These are phyloP conservation scores for Oemleria cerasiformis DNA, from an alignment of 306 rosid species.

Conservation along the genomic window DNA sequence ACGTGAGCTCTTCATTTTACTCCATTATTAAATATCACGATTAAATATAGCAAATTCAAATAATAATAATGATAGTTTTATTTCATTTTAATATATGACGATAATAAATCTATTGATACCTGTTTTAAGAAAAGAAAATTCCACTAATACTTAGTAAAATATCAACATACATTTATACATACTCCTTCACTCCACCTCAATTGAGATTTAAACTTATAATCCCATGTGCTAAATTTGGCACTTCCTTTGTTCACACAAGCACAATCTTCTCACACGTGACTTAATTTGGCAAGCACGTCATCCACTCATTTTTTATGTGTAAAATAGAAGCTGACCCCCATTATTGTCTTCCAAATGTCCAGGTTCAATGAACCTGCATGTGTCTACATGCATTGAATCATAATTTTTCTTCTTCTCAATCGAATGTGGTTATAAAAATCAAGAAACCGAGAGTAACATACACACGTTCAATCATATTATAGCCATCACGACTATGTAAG, in stretches of 20 bases:
- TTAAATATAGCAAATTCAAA: no score
- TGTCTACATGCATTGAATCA: slow-evolving; percentile 43
- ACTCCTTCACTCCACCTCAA: no score
- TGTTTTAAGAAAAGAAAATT: no score
- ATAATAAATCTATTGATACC: no score
- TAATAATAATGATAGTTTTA: no score
- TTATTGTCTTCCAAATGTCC: slow-evolving; percentile 13
- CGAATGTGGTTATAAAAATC: background rate
- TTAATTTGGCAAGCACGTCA: background rate
- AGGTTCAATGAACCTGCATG: slow-evolving; percentile 47
- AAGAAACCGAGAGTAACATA: background rate
- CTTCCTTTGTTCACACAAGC: background rate
- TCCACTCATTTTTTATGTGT: slow-evolving; percentile 21
- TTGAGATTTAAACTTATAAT: background rate
- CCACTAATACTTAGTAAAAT: no score
- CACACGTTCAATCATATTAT: background rate
- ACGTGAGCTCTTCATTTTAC: no score
- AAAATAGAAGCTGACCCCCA: slow-evolving; percentile 14
- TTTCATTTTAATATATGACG: no score
- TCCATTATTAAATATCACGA: no score
- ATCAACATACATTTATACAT: no score
- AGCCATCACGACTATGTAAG: background rate
- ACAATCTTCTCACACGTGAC: background rate
- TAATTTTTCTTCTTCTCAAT: background rate
- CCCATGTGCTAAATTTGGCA: background rate